A percentile compares a stretch with the other conserved stretches of the same genome.
Conservation (phyloP, 2,329 filamentous ascomycete species). For the Hypoxylon sp. region DNA sequence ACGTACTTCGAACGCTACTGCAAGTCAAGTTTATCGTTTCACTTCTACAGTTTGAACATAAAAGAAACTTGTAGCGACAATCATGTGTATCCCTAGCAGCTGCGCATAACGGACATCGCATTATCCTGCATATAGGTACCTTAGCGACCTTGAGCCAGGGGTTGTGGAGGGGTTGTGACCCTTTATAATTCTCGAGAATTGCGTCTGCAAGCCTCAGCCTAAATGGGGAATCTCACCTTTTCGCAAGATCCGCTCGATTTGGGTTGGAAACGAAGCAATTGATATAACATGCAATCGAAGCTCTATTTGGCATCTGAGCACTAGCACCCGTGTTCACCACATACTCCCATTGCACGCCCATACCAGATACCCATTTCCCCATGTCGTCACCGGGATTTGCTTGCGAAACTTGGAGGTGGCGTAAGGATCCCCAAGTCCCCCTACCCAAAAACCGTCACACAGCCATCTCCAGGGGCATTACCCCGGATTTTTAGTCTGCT, state of each 20-base stretch:
- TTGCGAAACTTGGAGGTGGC: constrained; percentile 38
- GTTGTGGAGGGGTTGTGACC: constrained; percentile 35
- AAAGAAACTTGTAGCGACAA: constrained; percentile 21
- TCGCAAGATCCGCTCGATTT: constrained; percentile 16
- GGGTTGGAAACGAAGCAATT: constrained; percentile 14
- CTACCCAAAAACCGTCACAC: constrained; percentile 41
- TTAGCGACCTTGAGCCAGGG: constrained; percentile 33
- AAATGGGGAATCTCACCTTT: constrained; percentile 47
- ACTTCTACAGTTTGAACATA: constrained; percentile 16
- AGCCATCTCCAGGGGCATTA: constrained; percentile 45
- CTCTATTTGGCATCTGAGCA: constrained; percentile 5
- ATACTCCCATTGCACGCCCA: constrained; percentile 16
- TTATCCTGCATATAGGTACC: constrained; percentile 33
- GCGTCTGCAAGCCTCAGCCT: constrained; percentile 51
- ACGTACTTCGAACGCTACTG: constrained; percentile 25
- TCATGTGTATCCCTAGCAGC: constrained; percentile 26
- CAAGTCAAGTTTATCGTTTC: constrained; percentile 7
- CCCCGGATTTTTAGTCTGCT: constrained; percentile 49
- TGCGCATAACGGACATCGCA: constrained; percentile 23
- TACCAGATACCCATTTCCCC: constrained; percentile 9
- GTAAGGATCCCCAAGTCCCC: constrained; percentile 36
- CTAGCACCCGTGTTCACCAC: constrained; percentile 14
- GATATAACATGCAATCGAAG: constrained; percentile 25
- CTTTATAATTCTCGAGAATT: constrained; percentile 37
- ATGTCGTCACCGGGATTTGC: constrained; percentile 33